Percentiles rank a stretch among this genome's conserved stretches.
phyloP scores from a whole-genome alignment of 805 yeast species.

The Kurtzmaniella fragi region DNA sequence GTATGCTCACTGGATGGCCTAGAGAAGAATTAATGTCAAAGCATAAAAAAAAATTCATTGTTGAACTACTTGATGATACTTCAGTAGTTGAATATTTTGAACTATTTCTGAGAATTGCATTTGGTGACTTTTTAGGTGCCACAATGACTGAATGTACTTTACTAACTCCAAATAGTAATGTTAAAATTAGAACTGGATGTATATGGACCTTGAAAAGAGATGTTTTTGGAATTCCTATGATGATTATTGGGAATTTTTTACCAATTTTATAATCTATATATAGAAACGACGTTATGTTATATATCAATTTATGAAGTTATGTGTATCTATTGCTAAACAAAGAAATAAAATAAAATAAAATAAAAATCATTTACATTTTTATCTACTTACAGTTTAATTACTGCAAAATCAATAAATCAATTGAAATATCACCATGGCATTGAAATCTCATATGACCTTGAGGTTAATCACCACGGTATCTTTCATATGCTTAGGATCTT shows the following conservation, averaged over 20 bases:
- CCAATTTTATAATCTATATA: slow-evolving; percentile 47
- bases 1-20: slow-evolving; percentile 87
- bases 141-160: slow-evolving; percentile 86
- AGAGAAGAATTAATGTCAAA: slow-evolving; percentile 57
- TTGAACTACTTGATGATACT: slow-evolving; percentile 81
- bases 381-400: neutral
- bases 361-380: neutral
- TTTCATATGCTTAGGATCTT: slow-evolving; percentile 68
- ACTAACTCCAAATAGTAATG: slow-evolving; percentile 48
- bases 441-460: slow-evolving; percentile 15
- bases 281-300: no score
- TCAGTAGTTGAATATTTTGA: slow-evolving; percentile 86
- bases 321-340: no score
- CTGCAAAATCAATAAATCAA: neutral
- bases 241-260: slow-evolving; percentile 89
- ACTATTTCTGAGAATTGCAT: slow-evolving; percentile 77
- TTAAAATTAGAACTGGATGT: slow-evolving; percentile 69
- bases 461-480: slow-evolving; percentile 41
- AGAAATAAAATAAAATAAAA: no score
- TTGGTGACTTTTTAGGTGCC: slow-evolving; percentile 82
- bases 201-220: slow-evolving; percentile 93
- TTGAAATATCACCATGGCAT: neutral
- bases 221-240: slow-evolving; percentile 95
- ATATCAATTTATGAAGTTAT: no score
- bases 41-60: slow-evolving; percentile 60